These are phyloP conservation scores for Zea mays DNA, from an alignment of 176 grass and related monocot species.

Conservation along the genomic window DNA sequence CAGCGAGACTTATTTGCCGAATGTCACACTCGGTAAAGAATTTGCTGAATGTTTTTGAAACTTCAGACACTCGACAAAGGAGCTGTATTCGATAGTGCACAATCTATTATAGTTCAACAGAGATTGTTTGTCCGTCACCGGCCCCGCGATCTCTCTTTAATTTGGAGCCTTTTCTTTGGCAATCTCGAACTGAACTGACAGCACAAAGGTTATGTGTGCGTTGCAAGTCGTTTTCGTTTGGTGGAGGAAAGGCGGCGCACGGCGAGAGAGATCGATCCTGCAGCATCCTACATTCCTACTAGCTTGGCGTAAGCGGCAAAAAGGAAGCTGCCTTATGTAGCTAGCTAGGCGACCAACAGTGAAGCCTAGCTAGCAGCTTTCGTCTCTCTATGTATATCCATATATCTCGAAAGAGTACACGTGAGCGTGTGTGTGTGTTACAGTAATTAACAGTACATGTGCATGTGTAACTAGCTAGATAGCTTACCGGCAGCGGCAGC, in stretches of 20 bases:
- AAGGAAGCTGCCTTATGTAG: neutral
- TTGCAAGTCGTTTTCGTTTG: slow-evolving; percentile 38
- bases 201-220: neutral
- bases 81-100: no score
- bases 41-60: no score
- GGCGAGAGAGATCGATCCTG: no score
- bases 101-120: no score
- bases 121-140: no score
- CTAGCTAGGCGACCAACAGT: slow-evolving; percentile 3
- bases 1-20: no score
- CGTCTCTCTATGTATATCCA: no score
- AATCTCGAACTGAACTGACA: slow-evolving; percentile 13
- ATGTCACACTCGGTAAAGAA: no score
- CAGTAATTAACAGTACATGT: slow-evolving; percentile 26
- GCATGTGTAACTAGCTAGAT: neutral
- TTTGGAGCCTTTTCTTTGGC: no score
- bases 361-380: neutral
- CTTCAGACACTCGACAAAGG: no score
- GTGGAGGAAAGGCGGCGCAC: slow-evolving; percentile 31
- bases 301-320: slow-evolving; percentile 66
- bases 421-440: neutral
- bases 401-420: no score
- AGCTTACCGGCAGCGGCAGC: neutral
- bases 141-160: no score
- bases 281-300: neutral